A percentile compares a stretch with the other conserved stretches of the same genome.
phyloP scores from a whole-genome alignment of 108 stramenopile genomes.

The Skeletonema marinoi region DNA sequence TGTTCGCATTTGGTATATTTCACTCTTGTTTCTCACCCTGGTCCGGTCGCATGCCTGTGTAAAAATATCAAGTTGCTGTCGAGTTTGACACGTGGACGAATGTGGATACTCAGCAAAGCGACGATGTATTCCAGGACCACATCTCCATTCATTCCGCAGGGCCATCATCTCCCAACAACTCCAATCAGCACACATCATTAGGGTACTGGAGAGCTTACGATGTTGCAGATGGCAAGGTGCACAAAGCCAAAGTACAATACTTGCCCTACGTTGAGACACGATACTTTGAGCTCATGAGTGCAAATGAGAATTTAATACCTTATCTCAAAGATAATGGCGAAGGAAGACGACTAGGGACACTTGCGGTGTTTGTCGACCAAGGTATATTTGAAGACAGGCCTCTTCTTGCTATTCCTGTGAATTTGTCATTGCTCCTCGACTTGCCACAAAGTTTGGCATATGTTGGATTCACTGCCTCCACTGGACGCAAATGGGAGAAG shows the following conservation, averaged over 20 bases:
- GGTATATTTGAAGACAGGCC: slow-evolving; percentile 61
- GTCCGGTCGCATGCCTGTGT: background rate
- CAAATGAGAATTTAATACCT: slow-evolving; percentile 49
- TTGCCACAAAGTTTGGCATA: slow-evolving; percentile 61
- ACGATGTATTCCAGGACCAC: slow-evolving; percentile 74
- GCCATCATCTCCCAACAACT: slow-evolving; percentile 31
- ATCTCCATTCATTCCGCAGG: slow-evolving; percentile 60
- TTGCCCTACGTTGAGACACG: slow-evolving; percentile 60
- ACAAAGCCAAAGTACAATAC: slow-evolving; percentile 62
- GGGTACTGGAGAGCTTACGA: slow-evolving; percentile 39
- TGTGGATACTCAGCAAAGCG: slow-evolving; percentile 54
- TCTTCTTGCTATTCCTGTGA: slow-evolving; percentile 77
- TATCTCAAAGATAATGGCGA: slow-evolving; percentile 83
- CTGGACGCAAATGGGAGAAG: slow-evolving; percentile 74
- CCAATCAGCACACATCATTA: slow-evolving; percentile 31
- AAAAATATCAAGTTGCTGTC: slow-evolving; percentile 50
- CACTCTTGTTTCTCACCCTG: background rate
- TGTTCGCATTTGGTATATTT: background rate
- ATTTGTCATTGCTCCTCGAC: slow-evolving; percentile 69
- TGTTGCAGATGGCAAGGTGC: slow-evolving; percentile 59
- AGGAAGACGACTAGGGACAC: slow-evolving; percentile 67
- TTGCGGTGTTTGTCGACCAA: slow-evolving; percentile 77
- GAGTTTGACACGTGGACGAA: slow-evolving; percentile 89
- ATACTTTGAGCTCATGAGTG: slow-evolving; percentile 62
- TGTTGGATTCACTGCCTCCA: slow-evolving; percentile 82